Conservation (phyloP, 2,329 filamentous ascomycete genomes). For the Thermoascus crustaceus region DNA sequence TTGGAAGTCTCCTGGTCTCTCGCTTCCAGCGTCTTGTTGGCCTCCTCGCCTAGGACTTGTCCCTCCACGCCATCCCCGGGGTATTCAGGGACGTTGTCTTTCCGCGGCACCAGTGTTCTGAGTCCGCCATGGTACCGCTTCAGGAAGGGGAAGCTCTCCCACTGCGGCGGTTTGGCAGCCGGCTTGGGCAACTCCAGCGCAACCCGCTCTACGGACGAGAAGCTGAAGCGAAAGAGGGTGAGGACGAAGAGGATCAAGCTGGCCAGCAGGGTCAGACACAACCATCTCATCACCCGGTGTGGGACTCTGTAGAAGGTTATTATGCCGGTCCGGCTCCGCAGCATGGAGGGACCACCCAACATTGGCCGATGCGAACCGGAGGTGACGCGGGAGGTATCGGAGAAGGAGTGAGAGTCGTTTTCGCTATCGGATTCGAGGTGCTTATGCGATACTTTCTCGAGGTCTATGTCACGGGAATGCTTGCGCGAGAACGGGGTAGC, state of each 20-base stretch:
- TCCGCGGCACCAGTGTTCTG: slow-evolving; percentile 56
- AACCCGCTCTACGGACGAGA: slow-evolving; percentile 31
- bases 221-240: slow-evolving; percentile 64
- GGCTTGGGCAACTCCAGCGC: slow-evolving; percentile 46
- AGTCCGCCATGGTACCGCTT: slow-evolving; percentile 87
- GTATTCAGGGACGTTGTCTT: slow-evolving; percentile 71
- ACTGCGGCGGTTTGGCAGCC: slow-evolving; percentile 57
- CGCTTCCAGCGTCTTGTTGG: slow-evolving; percentile 2
- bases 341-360: slow-evolving; percentile 25
- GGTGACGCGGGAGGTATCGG: slow-evolving; percentile 48
- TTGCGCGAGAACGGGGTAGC: slow-evolving; percentile 1
- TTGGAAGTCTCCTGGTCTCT: slow-evolving; percentile 23
- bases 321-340: slow-evolving; percentile 24
- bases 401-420: slow-evolving; percentile 33
- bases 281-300: slow-evolving; percentile 65
- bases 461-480: slow-evolving; percentile 8
- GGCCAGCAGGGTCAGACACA: slow-evolving; percentile 63
- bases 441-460: slow-evolving; percentile 6
- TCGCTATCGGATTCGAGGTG: slow-evolving; percentile 20
- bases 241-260: slow-evolving; percentile 69
- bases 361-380: slow-evolving; percentile 33
- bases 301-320: slow-evolving; percentile 56
- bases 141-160: slow-evolving; percentile 80
- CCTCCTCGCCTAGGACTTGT: slow-evolving; percentile 3
- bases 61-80: slow-evolving; percentile 53